Base-by-base conservation (phyloP, 163 green algal genomes). In the Chlorella variabilis region DNA sequence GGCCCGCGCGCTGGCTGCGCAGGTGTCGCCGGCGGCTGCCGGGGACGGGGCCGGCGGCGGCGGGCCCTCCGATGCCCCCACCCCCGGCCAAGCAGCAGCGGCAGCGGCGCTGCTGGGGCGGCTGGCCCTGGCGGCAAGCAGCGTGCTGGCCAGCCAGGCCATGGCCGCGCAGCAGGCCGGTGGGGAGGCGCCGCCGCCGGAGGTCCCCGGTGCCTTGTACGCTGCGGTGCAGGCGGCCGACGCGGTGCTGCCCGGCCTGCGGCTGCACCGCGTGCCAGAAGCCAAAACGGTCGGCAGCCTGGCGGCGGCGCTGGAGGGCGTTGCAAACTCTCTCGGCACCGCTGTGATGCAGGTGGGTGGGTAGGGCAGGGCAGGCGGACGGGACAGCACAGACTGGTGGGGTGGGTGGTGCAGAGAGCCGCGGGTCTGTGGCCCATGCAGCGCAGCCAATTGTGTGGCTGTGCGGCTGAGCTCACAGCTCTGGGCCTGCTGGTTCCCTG, bases 141-240 rank as follows among this genome's bases (percentile, higher is more conserved):
- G 29, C 29, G 2, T 81, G 42, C 75, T 81, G 29, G 39, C 75
- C 29, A 45, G 27, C 20, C 42, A 75, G 61, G 75, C 75, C 1
- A 42, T 65, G 5, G 36, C 27, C 15, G n/a, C 27, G 48, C 4
- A 66, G 31, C 31, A 31, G 36, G 62, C 62, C 15, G 15, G 9
- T 42, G 18, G 18, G 29, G 29, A 62, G 56, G 41, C 17, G 31
- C 56, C 75, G 61, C 41, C 61, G 9, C n/a, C 61, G 7, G 75
- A 74, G 31, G 41, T 81, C 29, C 38, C 75, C 4, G 75, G 75
- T 2, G 61, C 75, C 31, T 42, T 81, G 75, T 81, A 81, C 38
- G 61, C 61, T 11, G 75, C 61, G 2, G 29, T 81, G 61, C 38
- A 54, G 20, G 61, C 75, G 20, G 75, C 75, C 0, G 21, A 4